A percentile compares a stretch with the other conserved stretches of the same genome.
Evolutionary conservation across 1,139 yeast species (phyloP).

Genomic region (Pneumocystis sp.): DNA sequence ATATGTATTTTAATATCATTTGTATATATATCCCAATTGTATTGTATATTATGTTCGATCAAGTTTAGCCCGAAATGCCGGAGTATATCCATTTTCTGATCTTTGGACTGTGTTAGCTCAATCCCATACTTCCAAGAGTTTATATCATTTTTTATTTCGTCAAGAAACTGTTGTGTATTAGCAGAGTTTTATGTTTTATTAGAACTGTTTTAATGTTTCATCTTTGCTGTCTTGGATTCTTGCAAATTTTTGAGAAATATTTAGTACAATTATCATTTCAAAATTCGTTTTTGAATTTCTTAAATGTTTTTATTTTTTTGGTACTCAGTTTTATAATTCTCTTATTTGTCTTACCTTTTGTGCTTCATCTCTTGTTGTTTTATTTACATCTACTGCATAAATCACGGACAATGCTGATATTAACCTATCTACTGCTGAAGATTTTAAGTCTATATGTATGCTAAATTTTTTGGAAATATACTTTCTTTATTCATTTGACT

Average conservation of each 20-base stretch:
- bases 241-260: background rate
- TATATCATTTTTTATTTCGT: background rate
- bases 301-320: background rate
- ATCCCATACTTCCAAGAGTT: constrained; percentile 7
- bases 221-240: background rate
- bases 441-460: background rate
- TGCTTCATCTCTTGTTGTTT: background rate
- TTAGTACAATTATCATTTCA: too few relatives aligned
- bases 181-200: background rate
- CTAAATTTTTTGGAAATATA: background rate
- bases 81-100: constrained; percentile 51
- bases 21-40: constrained; percentile 42
- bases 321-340: background rate
- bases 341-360: background rate
- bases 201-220: background rate
- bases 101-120: constrained; percentile 28
- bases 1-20: constrained; percentile 53
- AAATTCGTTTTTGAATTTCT: background rate
- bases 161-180: background rate
- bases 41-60: constrained; percentile 54
- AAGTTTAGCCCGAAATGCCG: constrained; percentile 83
- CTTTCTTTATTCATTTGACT: background rate
- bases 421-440: background rate
- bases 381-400: background rate
- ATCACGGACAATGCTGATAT: background rate